Base-by-base conservation (phyloP, 2,329 filamentous ascomycete genomes). In the Trichoderma koningii region DNA sequence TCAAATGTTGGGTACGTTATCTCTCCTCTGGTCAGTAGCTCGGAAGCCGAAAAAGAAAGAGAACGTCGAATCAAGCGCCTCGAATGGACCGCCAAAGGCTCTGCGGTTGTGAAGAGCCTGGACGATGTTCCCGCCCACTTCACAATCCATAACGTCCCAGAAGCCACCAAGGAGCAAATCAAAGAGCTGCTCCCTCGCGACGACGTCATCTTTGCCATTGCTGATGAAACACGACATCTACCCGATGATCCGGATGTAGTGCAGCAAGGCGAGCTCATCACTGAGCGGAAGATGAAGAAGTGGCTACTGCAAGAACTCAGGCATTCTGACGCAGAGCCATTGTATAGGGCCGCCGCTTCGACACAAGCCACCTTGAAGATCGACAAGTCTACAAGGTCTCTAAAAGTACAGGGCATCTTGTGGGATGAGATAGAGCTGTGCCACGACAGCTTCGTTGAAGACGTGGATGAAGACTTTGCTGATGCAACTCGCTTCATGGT, bases 401-500 rank as follows among this genome's bases (percentile, higher is more conserved):
- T 60, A 15, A 21, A 60, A 28, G 28, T 51, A 1, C 42, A 51
- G 21, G 56, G 56, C 2, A 50, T 60, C 3, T 19, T 60, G 5
- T 60, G 45, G 56, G 56, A 60, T n/a, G 56, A 51, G n/a, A 3
- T 60, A 0, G 45, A 50, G 42, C 23, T 42, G 47, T 60, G 45
- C 3, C 45, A 60, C 5, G 56, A 60, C 7, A 51, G 56, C 15
- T 51, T 51, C 7, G 56, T 51, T 15, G 45, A 60, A 21, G 30
- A 60, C n/a, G 12, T 51, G 7, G 45, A 51, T 19, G 4, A 9
- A 51, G 19, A 60, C 17, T 42, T 30, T 21, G 34, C 34, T 1
- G 45, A 60, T n/a, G 34, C 56, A 7, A 60, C 56, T 14, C 34
- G 28, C 41, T 60, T 60, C 21, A 60, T 60, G 45, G 30, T 60